Base-by-base conservation (phyloP, 257 asterid genomes). In the Haberlea rhodopensis region DNA sequence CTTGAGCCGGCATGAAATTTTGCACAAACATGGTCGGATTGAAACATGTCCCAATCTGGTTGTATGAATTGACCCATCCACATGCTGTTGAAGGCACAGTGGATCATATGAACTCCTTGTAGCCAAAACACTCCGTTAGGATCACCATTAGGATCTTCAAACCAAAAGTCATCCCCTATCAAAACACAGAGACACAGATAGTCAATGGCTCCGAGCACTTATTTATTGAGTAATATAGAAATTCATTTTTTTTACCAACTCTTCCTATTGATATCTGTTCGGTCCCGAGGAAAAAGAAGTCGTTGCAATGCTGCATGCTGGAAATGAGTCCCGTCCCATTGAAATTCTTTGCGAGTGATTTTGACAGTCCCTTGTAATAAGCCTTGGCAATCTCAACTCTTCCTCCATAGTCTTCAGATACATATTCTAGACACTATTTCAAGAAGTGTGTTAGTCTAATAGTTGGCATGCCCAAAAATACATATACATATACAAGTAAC, bases 41-140 rank as follows among this genome's bases (percentile, higher is more conserved):
- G 95, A 53, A 87, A 87, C 94, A 87, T 87, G 77, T 87, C 95
- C 90, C 95, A 87, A 59, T 87, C 94, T 16, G 95, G 95, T 22
- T 83, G 90, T 78, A 87, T 81, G 64, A 87, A 66, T 46, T 87
- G 95, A 5, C 92, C 94, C 94, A 85, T 87, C 95, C 95, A 87
- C 87, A 87, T 59, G 73, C 95, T 85, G 74, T 87, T 85, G 76
- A 80, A 87, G 64, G 95, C 92, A 54, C 95, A 87, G 34, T 87
- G 95, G 80, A 87, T 85, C 95, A 87, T 85, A 80, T 87, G 94
- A 53, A 87, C 95, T 56, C 95, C 95, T 71, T 85, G 95, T 8
- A 87, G 78, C 95, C 95, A 87, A 57, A 83, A 87, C 5, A 75
- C 95, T 64, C 95, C 95, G 75, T 81, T 83, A 0, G 95, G 94